These are phyloP conservation scores for Onygenales sp. DNA, from an alignment of 2,329 filamentous ascomycete genomes.

Conservation along the genomic window DNA sequence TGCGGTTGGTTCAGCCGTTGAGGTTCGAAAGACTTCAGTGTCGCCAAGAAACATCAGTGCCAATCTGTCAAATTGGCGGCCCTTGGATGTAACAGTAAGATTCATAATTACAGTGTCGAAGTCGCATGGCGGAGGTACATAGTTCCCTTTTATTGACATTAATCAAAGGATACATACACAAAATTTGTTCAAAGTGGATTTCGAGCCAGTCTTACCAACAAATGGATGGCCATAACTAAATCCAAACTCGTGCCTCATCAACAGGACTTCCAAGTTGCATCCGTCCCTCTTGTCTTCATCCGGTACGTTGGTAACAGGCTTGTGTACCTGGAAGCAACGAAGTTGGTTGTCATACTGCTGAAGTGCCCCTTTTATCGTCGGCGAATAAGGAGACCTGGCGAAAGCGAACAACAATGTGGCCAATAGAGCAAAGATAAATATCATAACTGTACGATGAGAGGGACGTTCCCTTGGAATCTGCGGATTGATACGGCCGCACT, in stretches of 20 bases:
- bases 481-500: too few species aligned
- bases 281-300: conserved; percentile 5
- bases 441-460: too few species aligned
- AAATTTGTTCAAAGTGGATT: neutral
- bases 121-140: conserved; percentile 55
- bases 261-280: conserved; percentile 33
- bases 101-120: conserved; percentile 71
- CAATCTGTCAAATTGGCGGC: conserved; percentile 67
- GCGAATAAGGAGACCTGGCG: neutral
- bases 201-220: conserved; percentile 46
- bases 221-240: conserved; percentile 66
- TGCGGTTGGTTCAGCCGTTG: conserved; percentile 66
- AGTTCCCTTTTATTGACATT: conserved; percentile 41
- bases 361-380: neutral
- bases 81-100: conserved; percentile 61
- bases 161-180: neutral
- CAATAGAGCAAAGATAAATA: neutral
- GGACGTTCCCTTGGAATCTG: neutral
- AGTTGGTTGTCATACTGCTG: neutral
- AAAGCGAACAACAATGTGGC: neutral
- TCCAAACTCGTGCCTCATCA: conserved; percentile 64
- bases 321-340: conserved; percentile 60
- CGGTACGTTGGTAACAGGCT: conserved; percentile 48
- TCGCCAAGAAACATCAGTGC: conserved; percentile 68
- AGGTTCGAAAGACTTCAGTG: conserved; percentile 72